Conservation (phyloP, 257 asterid species). For the Scutellaria barbata region DNA sequence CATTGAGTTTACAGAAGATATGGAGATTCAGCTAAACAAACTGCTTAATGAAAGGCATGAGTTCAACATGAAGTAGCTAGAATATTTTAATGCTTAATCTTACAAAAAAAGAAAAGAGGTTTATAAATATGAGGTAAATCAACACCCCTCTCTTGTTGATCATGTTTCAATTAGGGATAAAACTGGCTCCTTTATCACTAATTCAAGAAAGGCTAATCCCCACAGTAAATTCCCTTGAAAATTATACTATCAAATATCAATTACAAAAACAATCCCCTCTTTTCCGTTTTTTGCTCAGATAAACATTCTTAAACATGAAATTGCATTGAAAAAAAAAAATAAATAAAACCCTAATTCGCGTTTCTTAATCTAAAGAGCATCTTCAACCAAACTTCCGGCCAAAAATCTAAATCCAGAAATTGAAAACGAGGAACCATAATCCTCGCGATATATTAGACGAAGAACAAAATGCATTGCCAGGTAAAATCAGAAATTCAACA, state of each 20-base stretch:
- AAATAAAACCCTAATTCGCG: neutral
- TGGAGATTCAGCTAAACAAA: slow-evolving; percentile 15
- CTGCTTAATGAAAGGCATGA: neutral
- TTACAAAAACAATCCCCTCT: neutral
- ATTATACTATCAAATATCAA: neutral
- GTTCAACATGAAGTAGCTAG: neutral
- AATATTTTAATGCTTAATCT: slow-evolving; percentile 19
- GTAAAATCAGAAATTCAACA: neutral
- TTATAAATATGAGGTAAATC: neutral
- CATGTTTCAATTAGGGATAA: neutral
- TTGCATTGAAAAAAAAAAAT: neutral
- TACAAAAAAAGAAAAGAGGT: neutral
- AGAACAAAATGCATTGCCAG: neutral
- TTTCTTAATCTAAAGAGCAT: neutral
- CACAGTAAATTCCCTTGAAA: neutral
- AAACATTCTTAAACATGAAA: neutral
- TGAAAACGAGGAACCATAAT: neutral
- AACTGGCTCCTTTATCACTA: neutral
- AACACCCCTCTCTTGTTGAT: neutral
- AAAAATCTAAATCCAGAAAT: neutral
- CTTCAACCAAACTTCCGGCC: neutral
- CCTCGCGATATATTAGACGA: slow-evolving; percentile 9
- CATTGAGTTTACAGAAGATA: neutral
- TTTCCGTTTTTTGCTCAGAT: neutral
- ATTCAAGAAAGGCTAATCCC: neutral